phyloP scores from a whole-genome alignment of 257 asterid genomes.

The Fraxinus cuspidata region DNA sequence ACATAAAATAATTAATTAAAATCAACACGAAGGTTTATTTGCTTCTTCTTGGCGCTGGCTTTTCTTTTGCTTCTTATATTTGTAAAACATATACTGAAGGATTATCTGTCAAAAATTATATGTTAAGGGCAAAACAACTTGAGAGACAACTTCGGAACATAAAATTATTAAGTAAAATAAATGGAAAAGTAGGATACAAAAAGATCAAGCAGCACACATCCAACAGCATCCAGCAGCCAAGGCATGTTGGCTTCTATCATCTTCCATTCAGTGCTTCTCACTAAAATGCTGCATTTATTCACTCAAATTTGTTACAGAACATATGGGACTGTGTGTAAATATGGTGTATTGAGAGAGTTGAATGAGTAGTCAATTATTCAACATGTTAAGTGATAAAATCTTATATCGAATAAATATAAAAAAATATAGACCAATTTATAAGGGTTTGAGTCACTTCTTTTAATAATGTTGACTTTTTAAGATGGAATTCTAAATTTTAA shows the following conservation, averaged over 20 bases:
- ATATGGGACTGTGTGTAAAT: neutral
- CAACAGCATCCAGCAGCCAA: slow-evolving; percentile 64
- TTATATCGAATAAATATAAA: no score
- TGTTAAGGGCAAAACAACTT: neutral
- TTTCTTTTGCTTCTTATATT: slow-evolving; percentile 30
- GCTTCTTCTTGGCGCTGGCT: slow-evolving; percentile 17
- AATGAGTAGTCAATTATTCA: no score
- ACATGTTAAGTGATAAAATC: no score
- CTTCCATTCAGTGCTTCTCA: slow-evolving; percentile 48
- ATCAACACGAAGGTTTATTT: slow-evolving; percentile 10
- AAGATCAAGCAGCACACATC: slow-evolving; percentile 53
- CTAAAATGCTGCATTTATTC: slow-evolving; percentile 46
- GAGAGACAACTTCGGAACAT: neutral
- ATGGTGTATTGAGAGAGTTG: no score
- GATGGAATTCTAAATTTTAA: no score
- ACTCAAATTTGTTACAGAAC: neutral
- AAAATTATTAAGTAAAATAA: neutral
- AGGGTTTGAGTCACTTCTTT: no score
- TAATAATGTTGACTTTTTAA: no score
- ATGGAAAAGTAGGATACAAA: slow-evolving; percentile 44
- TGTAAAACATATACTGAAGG: slow-evolving; percentile 49
- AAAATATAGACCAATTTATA: no score
- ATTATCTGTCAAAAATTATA: slow-evolving; percentile 35
- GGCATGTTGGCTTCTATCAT: slow-evolving; percentile 53
- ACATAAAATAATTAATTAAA: neutral